These are phyloP conservation scores for Wickerhamiella sergipiensis DNA, from an alignment of 805 yeast genomes.

Conservation along the genomic window DNA sequence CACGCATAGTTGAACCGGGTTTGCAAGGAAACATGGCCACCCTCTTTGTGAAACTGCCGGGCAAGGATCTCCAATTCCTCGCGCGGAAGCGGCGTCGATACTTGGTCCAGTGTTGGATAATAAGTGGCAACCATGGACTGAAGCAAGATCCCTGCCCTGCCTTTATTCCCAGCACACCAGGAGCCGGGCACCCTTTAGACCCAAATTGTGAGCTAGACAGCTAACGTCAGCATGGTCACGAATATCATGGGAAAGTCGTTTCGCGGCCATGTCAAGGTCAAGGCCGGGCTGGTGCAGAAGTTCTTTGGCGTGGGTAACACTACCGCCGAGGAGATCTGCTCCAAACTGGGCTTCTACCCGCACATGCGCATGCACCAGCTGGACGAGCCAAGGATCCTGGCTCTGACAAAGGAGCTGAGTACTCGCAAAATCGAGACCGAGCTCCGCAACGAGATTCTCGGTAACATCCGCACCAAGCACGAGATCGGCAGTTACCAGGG, in stretches of 20 bases:
- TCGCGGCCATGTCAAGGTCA: constrained; percentile 23
- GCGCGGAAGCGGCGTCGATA: constrained; percentile 39
- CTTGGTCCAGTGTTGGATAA: constrained; percentile 17
- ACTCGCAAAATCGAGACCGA: constrained; percentile 76
- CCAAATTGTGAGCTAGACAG: background rate
- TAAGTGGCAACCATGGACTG: constrained; percentile 2
- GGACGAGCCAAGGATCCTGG: constrained; percentile 73
- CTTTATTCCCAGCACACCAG: too few species aligned
- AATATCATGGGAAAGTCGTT: constrained; percentile 27
- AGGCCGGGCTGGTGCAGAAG: constrained; percentile 57
- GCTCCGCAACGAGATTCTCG: constrained; percentile 40
- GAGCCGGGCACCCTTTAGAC: background rate
- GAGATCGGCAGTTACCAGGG: constrained; percentile 78
- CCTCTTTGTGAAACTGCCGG: constrained; percentile 67
- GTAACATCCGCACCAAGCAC: constrained; percentile 67
- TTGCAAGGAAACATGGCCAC: constrained; percentile 67
- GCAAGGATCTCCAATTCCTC: constrained; percentile 66
- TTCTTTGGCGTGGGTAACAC: constrained; percentile 77
- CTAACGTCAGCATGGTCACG: constrained; percentile 20
- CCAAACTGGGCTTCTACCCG: constrained; percentile 84
- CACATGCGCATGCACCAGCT: constrained; percentile 89
- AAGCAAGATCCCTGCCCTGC: background rate
- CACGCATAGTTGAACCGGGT: constrained; percentile 90
- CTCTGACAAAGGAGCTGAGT: constrained; percentile 75
- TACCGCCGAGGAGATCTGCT: constrained; percentile 63